These are phyloP conservation scores for Chlamydomonas sp. DNA, from an alignment of 139 green algal species.

Conservation along the genomic window DNA sequence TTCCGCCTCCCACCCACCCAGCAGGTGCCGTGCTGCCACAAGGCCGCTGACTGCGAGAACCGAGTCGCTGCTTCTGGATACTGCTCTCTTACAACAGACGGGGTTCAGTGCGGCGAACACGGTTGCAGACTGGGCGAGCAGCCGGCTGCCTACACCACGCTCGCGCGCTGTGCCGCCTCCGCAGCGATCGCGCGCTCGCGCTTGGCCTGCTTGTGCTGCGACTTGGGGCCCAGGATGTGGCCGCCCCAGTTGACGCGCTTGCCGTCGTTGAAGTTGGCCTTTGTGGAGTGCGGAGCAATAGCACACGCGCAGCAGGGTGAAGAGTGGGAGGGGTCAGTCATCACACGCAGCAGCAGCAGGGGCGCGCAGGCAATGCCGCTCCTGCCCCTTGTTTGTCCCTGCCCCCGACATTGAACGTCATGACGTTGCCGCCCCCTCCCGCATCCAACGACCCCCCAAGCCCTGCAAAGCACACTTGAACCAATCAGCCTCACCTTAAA, in stretches of 20 bases:
- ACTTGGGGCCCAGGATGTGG: constrained; percentile 97
- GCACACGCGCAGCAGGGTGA: no score
- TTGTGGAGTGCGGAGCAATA: no score
- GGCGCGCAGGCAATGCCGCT: no score
- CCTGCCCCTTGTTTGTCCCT: no score
- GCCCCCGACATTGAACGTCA: no score
- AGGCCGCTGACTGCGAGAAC: background rate
- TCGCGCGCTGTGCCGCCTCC: constrained; percentile 71
- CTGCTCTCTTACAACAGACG: background rate
- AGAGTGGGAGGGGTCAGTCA: no score
- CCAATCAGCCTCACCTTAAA: no score
- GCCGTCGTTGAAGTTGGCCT: constrained; percentile 81
- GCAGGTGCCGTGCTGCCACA: background rate
- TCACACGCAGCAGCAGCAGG: no score
- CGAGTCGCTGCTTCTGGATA: background rate
- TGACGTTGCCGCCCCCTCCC: no score
- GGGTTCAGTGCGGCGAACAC: background rate
- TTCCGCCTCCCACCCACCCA: background rate
- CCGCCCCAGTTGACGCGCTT: constrained; percentile 84
- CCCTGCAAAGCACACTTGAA: no score
- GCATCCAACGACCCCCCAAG: no score
- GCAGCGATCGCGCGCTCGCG: constrained; percentile 73
- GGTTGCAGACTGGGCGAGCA: background rate
- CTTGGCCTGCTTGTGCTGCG: constrained; percentile 80
- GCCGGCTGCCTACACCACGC: background rate